A percentile compares a stretch with the other conserved stretches of the same genome.
phyloP scores from a whole-genome alignment of 2,329 filamentous ascomycete genomes.

The Cladosporium sp. region DNA sequence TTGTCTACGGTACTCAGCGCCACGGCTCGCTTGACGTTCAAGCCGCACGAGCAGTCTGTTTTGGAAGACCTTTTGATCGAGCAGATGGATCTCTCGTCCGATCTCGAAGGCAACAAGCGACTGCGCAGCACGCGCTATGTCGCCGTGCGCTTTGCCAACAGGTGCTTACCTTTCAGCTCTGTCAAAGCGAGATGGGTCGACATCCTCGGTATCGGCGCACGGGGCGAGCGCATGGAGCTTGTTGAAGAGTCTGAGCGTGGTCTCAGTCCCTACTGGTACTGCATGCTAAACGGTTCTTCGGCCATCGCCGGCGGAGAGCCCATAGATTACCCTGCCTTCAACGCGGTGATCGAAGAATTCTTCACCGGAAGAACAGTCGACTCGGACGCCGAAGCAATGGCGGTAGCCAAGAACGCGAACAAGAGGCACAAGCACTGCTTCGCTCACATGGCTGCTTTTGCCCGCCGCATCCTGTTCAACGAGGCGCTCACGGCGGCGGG shows the following conservation, averaged over 20 bases:
- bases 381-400: slow-evolving; percentile 23
- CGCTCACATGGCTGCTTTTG: slow-evolving; percentile 23
- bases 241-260: slow-evolving; percentile 85
- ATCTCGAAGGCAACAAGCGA: slow-evolving; percentile 24
- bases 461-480: slow-evolving; percentile 52
- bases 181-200: slow-evolving; percentile 80
- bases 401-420: slow-evolving; percentile 17
- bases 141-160: slow-evolving; percentile 81
- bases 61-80: slow-evolving; percentile 56
- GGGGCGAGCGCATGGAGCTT: slow-evolving; percentile 70
- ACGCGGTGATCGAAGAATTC: slow-evolving; percentile 39
- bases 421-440: slow-evolving; percentile 21
- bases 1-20: slow-evolving; percentile 69
- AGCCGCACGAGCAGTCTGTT: slow-evolving; percentile 36
- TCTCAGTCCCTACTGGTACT: slow-evolving; percentile 70
- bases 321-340: slow-evolving; percentile 39
- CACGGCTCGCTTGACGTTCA: slow-evolving; percentile 41
- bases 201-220: slow-evolving; percentile 67
- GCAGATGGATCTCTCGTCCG: slow-evolving; percentile 41
- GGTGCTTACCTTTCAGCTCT: slow-evolving; percentile 74
- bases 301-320: slow-evolving; percentile 20
- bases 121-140: slow-evolving; percentile 71
- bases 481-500: slow-evolving; percentile 45
- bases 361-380: slow-evolving; percentile 31
- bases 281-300: slow-evolving; percentile 49